Conservation (phyloP, 2,329 filamentous ascomycete genomes). For the Fusarium euwallaceae region DNA sequence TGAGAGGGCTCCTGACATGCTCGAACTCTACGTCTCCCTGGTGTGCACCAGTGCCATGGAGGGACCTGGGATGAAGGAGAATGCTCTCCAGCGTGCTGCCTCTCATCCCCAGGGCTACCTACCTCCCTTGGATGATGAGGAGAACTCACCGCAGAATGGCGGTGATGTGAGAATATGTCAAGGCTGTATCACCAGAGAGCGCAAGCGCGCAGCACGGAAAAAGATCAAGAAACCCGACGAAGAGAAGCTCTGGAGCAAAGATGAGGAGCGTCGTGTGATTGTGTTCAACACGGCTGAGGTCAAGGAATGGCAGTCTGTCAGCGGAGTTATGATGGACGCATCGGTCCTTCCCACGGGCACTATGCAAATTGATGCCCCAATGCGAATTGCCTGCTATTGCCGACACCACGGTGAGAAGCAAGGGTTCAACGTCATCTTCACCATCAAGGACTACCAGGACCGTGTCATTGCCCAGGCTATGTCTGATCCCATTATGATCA, state of each 20-base stretch:
- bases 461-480: slow-evolving; percentile 86
- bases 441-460: slow-evolving; percentile 84
- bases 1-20: slow-evolving; percentile 76
- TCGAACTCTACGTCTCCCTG: slow-evolving; percentile 84
- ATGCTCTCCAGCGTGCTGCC: slow-evolving; percentile 72
- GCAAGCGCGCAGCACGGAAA: slow-evolving; percentile 91
- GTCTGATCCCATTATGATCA: slow-evolving; percentile 93
- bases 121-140: slow-evolving; percentile 66
- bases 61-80: slow-evolving; percentile 73
- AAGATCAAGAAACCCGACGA: slow-evolving; percentile 95
- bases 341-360: slow-evolving; percentile 66
- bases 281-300: slow-evolving; percentile 93
- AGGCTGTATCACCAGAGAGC: slow-evolving; percentile 92
- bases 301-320: slow-evolving; percentile 82
- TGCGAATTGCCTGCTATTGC: slow-evolving; percentile 98
- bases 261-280: slow-evolving; percentile 84
- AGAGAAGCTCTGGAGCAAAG: slow-evolving; percentile 86
- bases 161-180: slow-evolving; percentile 94
- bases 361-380: slow-evolving; percentile 85
- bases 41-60: slow-evolving; percentile 95
- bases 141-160: slow-evolving; percentile 83
- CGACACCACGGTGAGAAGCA: slow-evolving; percentile 94
- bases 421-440: slow-evolving; percentile 95
- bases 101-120: slow-evolving; percentile 55
- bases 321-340: slow-evolving; percentile 61